Base-by-base conservation (phyloP, 1,139 yeast genomes). In the Kurtzmaniella quercitrusa region DNA sequence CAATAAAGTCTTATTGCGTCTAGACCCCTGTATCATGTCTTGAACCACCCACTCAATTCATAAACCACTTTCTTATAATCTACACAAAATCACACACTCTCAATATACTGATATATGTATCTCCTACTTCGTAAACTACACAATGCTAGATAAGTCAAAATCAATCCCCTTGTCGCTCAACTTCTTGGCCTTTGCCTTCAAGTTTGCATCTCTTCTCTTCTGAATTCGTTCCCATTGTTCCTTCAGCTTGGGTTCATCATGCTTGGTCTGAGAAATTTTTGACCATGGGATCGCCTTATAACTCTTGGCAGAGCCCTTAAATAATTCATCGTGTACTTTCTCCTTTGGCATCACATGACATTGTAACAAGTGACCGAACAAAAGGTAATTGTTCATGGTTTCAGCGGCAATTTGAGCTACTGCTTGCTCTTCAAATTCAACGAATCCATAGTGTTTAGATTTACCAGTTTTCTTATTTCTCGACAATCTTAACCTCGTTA, bases 361-460 rank as follows among this genome's bases (percentile, higher is more conserved):
- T 79, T 84, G 60, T 79, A 75, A 59, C 52, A 91, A 78, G 63
- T 91, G 98, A 11, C 95, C 95, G 67, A 87, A 84, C 45, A 93
- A 66, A 52, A 93, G 75, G 59, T 93, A 93, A 66, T 93, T 93
- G 68, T 93, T 84, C 98, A 93, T 93, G 42, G 98, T 82, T 55
- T 93, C 98, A 49, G 86, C 86, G 1, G 96, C 98, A 48, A 90
- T 75, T 53, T 81, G 77, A 42, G 98, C 98, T 47, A 87, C 95
- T 41, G 82, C 87, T 34, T 66, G 61, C 47, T 81, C 75, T 41
- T 76, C 79, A 58, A 93, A 93, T 66, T 91, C 97, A 44, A 93
- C 70, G 63, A 88, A 93, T 11, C 91, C 98, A 63, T 83, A 94
- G 65, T 91, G 98, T 68, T 90, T 91, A 17, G 96, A 84, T 49